Evolutionary conservation across 2,329 filamentous ascomycete genomes (phyloP).

Genomic region (Diaporthe ilicicola): DNA sequence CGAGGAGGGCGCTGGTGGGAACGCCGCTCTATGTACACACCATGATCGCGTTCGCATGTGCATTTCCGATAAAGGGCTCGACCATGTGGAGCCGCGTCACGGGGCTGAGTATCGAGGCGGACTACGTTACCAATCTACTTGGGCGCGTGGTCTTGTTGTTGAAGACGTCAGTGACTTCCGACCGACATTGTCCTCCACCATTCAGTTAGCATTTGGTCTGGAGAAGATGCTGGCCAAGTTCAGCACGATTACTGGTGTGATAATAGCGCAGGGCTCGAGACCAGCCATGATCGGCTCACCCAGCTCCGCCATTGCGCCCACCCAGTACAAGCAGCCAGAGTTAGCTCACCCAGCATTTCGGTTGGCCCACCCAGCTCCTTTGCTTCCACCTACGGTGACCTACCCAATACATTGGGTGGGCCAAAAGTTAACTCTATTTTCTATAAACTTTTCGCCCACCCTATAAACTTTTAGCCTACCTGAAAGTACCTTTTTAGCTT

Average conservation of each 20-base stretch:
- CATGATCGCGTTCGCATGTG: constrained; percentile 44
- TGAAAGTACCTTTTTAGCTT: too few relatives aligned
- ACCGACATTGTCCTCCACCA: not conserved
- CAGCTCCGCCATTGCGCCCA: too few relatives aligned
- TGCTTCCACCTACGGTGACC: too few relatives aligned
- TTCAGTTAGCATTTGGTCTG: not conserved
- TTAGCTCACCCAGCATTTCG: too few relatives aligned
- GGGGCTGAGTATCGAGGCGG: constrained; percentile 45
- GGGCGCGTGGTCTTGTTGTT: not conserved
- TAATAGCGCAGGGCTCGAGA: not conserved
- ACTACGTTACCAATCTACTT: constrained; percentile 39
- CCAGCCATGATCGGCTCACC: too few relatives aligned
- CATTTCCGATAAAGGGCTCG: constrained; percentile 45
- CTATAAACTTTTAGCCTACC: too few relatives aligned
- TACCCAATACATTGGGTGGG: too few relatives aligned
- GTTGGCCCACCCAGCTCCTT: too few relatives aligned
- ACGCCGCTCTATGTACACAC: constrained; percentile 45
- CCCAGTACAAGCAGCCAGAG: too few relatives aligned
- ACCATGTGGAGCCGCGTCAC: constrained; percentile 44
- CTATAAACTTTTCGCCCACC: too few relatives aligned
- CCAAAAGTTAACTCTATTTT: too few relatives aligned
- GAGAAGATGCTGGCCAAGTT: not conserved
- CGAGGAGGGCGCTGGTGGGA: constrained; percentile 42
- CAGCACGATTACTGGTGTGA: not conserved
- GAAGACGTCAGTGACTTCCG: not conserved